phyloP scores from a whole-genome alignment of 345 rosid species.

The Dipteronia dyeriana region DNA sequence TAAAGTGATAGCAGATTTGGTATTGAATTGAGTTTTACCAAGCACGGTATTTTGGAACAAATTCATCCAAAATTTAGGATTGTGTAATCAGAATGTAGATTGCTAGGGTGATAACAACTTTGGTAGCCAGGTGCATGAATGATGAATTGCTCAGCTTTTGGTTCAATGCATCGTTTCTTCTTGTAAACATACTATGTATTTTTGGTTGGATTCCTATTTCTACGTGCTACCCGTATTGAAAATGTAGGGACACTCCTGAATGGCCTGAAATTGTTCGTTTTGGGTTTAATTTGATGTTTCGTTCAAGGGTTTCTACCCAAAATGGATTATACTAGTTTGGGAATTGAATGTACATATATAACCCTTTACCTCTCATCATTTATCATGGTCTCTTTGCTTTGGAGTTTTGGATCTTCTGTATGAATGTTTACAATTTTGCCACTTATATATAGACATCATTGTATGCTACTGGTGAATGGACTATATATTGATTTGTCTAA shows the following conservation, averaged over 20 bases:
- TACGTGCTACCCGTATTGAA: background rate
- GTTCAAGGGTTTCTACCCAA: background rate
- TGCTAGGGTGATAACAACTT: background rate
- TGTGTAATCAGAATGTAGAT: constrained; percentile 7
- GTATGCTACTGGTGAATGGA: background rate
- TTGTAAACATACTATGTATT: background rate
- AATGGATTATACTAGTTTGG: background rate
- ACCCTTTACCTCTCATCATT: background rate
- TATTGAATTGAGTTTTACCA: too few relatives aligned
- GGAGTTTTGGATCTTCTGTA: background rate
- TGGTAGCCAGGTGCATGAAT: background rate
- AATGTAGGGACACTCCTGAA: background rate
- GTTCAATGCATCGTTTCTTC: background rate
- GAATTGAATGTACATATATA: background rate
- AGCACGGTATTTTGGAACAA: too few relatives aligned
- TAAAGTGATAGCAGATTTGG: too few relatives aligned
- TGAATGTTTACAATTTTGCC: background rate
- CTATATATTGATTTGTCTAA: background rate
- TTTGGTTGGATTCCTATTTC: background rate
- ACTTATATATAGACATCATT: background rate
- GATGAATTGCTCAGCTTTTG: background rate
- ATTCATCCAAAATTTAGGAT: background rate
- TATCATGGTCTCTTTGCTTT: background rate
- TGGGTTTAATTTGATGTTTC: background rate
- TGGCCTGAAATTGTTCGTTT: background rate